Conservation (phyloP, 768 basidiomycete genomes). For the Russula lepida region DNA sequence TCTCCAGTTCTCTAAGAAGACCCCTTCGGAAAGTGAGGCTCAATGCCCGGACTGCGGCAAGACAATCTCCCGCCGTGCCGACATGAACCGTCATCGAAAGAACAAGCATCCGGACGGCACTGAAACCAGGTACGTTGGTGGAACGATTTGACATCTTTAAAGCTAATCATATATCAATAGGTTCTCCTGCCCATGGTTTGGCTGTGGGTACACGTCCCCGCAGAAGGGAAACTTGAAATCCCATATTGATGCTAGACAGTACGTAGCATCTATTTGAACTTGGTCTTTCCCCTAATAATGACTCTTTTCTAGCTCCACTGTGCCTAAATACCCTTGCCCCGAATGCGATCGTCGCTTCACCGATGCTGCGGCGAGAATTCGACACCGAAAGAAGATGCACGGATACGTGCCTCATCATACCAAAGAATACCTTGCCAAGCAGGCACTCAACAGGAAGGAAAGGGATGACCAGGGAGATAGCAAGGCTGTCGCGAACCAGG, state of each 20-base stretch:
- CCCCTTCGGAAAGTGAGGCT: not conserved
- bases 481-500: not conserved
- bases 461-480: not conserved
- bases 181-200: not conserved
- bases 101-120: constrained; percentile 4
- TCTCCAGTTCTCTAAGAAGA: too few relatives aligned
- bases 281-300: not conserved
- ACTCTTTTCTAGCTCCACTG: not conserved
- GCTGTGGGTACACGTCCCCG: not conserved
- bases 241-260: constrained; percentile 4
- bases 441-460: not conserved
- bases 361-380: constrained; percentile 2
- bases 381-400: constrained; percentile 2
- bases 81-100: constrained; percentile 11
- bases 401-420: constrained; percentile 12
- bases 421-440: not conserved
- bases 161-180: not conserved
- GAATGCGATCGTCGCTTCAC: not conserved
- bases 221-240: constrained; percentile 2
- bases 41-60: constrained; percentile 3
- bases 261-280: not conserved
- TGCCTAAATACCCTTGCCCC: not conserved
- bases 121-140: constrained; percentile 7
- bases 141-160: not conserved
- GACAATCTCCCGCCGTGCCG: not conserved